These are phyloP conservation scores for Pholiota conissans DNA, from an alignment of 768 basidiomycete species.

Conservation along the genomic window DNA sequence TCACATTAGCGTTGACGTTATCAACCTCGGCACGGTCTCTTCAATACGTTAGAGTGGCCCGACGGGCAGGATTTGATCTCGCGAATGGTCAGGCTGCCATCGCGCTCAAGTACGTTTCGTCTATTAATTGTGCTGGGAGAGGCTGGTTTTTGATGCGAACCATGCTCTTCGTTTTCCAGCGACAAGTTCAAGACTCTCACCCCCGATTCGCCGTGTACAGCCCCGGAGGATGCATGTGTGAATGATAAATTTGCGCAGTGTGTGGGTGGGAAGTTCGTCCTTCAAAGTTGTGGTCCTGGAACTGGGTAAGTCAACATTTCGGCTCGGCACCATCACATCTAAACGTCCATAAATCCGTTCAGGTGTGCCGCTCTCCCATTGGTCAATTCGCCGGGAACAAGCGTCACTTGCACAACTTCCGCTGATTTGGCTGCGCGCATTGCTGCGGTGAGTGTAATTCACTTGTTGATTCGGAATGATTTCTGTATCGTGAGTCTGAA, in stretches of 20 bases:
- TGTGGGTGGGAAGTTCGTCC: slow-evolving; percentile 44
- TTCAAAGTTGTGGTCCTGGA: slow-evolving; percentile 32
- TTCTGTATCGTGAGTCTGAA: neutral
- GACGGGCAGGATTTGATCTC: slow-evolving; percentile 33
- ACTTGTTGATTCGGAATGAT: neutral
- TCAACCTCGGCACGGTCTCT: slow-evolving; percentile 36
- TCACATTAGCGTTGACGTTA: slow-evolving; percentile 32
- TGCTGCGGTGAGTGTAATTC: slow-evolving; percentile 34
- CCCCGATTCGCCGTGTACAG: slow-evolving; percentile 33
- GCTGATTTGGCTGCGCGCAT: slow-evolving; percentile 49
- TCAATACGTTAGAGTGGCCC: slow-evolving; percentile 16
- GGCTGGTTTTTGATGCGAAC: neutral
- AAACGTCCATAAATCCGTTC: slow-evolving; percentile 1
- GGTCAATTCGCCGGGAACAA: slow-evolving; percentile 48
- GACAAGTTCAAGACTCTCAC: slow-evolving; percentile 34
- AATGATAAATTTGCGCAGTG: slow-evolving; percentile 55
- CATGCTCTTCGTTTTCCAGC: slow-evolving; percentile 17
- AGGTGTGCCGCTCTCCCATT: slow-evolving; percentile 55
- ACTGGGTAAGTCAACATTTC: slow-evolving; percentile 30
- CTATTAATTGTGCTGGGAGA: neutral
- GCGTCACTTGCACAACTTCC: slow-evolving; percentile 50
- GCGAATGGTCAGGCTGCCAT: slow-evolving; percentile 44
- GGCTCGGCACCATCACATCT: neutral
- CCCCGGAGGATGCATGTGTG: slow-evolving; percentile 48
- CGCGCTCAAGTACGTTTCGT: slow-evolving; percentile 36